Conservation (phyloP, 306 rosid genomes). For the Prunus mongolica region DNA sequence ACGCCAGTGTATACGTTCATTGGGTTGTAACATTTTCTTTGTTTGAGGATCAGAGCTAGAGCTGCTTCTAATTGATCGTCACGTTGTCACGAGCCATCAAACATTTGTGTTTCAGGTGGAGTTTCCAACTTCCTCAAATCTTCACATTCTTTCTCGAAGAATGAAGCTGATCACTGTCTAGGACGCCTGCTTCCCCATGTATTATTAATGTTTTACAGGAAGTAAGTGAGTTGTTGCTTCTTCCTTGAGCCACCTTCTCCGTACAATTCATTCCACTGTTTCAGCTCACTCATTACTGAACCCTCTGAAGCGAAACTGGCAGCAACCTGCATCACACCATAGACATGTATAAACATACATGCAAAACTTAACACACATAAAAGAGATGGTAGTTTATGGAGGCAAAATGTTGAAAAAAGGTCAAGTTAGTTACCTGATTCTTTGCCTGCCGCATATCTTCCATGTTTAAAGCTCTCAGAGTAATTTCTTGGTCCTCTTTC, state of each 20-base stretch:
- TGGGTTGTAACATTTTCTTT: conserved; percentile 13
- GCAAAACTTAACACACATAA: neutral
- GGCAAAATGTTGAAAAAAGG: neutral
- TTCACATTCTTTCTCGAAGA: conserved; percentile 14
- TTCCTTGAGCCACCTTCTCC: conserved; percentile 98
- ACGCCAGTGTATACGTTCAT: conserved; percentile 10
- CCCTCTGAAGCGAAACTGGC: conserved; percentile 91
- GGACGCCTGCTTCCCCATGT: neutral
- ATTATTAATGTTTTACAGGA: conserved; percentile 41
- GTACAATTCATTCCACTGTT: conserved; percentile 85
- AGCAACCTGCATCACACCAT: conserved; percentile 56
- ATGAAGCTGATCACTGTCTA: conserved; percentile 16
- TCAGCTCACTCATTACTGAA: conserved; percentile 77
- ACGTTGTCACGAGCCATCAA: conserved; percentile 9
- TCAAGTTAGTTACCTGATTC: conserved; percentile 58
- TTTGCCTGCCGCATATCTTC: conserved; percentile 96
- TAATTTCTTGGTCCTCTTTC: conserved; percentile 51
- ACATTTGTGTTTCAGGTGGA: conserved; percentile 11
- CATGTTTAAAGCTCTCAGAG: conserved; percentile 69
- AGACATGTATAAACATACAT: conserved; percentile 2
- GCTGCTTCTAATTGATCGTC: conserved; percentile 1
- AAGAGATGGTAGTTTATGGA: neutral
- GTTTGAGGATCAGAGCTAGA: conserved; percentile 1
- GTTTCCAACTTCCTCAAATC: conserved; percentile 19
- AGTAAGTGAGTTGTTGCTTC: conserved; percentile 87